Base-by-base conservation (phyloP, 257 asterid species). In the Linderniella brevidens region DNA sequence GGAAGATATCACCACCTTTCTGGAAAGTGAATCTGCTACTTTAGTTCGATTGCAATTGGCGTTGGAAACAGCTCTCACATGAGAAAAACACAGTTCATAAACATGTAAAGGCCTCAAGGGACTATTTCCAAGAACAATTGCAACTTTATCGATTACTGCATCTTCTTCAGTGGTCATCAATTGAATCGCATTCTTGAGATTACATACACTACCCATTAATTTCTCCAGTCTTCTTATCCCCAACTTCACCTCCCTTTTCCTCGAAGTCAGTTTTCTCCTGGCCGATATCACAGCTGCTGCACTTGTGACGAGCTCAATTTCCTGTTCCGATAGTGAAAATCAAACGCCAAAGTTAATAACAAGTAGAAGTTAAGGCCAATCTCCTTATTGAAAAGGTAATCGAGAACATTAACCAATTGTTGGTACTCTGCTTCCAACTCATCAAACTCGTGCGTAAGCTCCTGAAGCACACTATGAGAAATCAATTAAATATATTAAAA, bases 211-310 rank as follows among this genome's bases (percentile, higher is more conserved):
- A 11, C 35, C 68, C 93, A 88, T 75, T 59, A 80, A 54, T 67
- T 84, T 88, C 25, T 88, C 90, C 52, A 76, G 65, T 69, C 80
- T 84, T 60, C 68, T 67, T 55, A 88, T 78, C 46, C 86, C 90
- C 70, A 74, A 64, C 67, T 71, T 88, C 66, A 88, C 86, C 69
- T 80, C 95, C 50, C 98, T 72, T 64, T 71, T 88, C 47, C 96
- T 78, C 43, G 85, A 20, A 18, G 77, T 70, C 51, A 74, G 80
- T 49, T 71, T 69, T 59, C 87, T 76, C 80, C 92, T 76, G 3
- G 53, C 29, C 19, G 79, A 50, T 18, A 46, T 15, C 32, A 64
- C 68, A 59, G 57, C 73, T 48, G 53, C 69, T 49, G 78, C 98
- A 43, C 64, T 61, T 45, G 72, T 73, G 10, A 60, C 54, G 48